Base-by-base conservation (phyloP, 2,329 filamentous ascomycete species). In the Diplodia sapinea region DNA sequence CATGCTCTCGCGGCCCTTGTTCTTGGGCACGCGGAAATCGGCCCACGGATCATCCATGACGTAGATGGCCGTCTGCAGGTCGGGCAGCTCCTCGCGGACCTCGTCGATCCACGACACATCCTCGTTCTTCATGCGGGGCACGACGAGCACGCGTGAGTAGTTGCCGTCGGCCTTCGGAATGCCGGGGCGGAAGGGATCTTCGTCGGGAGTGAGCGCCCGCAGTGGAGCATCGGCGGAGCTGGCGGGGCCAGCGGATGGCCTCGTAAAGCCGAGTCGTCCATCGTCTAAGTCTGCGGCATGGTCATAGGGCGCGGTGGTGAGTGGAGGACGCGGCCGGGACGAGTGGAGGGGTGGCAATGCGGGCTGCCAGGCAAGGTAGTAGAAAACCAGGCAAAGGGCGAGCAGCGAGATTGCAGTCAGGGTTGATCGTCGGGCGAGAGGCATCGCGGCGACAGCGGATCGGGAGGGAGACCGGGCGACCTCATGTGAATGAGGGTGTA, bases 1-100 rank as follows among this genome's bases (percentile, higher is more conserved):
- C 82, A 89, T 88, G 29, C 85, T 85, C 75, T 89, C 87, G 72
- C 86, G 83, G 52, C 87, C 87, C 73, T 88, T 87, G 70, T 89
- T 88, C 72, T 82, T 82, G 6, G 85, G 84, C 0, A 85, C 79
- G 71, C 85, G 84, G 23, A 85, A 73, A 29, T 80, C 77, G 7
- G 85, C 81, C 50, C 61, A 52, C 2, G 81, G 80, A 69, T 87
- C 84, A 70, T 87, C 82, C 36, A 84, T 84, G 57, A 84, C 80
- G 70, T 87, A 87, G 13, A 86, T 74, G 12, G 82, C 80, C 12
- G 79, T 73, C 26, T 76, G 74, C 51, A 73, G 72, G 65, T 78
- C 74, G 1, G 74, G 74, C 6, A 79, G 71, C 69, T 79, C 77
- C 51, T 69, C 51, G 15, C 20, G 40, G 40, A 62, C 57, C 9